Conservation (phyloP, 2,329 filamentous ascomycete species). For the Alternaria rosae region DNA sequence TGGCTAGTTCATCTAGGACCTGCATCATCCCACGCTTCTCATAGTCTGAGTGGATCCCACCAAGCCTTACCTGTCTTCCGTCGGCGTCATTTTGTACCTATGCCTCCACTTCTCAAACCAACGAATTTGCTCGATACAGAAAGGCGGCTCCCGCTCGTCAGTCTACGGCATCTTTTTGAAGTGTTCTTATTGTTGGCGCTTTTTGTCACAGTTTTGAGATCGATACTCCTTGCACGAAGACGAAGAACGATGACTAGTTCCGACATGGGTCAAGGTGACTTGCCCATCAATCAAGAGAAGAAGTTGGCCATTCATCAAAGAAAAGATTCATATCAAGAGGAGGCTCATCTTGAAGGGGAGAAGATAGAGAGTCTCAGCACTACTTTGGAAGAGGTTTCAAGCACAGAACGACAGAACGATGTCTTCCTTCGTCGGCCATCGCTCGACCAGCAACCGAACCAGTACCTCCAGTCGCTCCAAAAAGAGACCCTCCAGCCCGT, state of each 20-base stretch:
- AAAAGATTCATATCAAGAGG: slow-evolving; percentile 7
- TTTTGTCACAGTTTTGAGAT: slow-evolving; percentile 26
- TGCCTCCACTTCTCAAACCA: slow-evolving; percentile 40
- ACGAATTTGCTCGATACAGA: slow-evolving; percentile 23
- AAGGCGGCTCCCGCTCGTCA: slow-evolving; percentile 9
- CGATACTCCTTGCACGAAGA: slow-evolving; percentile 20
- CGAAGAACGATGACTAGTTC: slow-evolving; percentile 24
- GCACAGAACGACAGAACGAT: not conserved
- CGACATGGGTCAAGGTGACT: not conserved
- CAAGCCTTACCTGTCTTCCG: slow-evolving; percentile 20
- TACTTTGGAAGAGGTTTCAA: not conserved
- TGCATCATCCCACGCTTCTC: slow-evolving; percentile 38
- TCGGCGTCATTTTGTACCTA: slow-evolving; percentile 28
- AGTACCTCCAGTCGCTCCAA: slow-evolving; percentile 22
- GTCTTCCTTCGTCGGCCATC: not conserved
- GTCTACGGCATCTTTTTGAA: slow-evolving; percentile 17
- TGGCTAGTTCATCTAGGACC: slow-evolving; percentile 31
- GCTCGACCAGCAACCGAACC: slow-evolving; percentile 10
- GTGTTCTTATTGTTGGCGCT: slow-evolving; percentile 28
- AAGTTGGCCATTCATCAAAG: not conserved
- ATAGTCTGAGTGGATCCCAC: slow-evolving; percentile 25
- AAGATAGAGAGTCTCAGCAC: not conserved
- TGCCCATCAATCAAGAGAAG: not conserved
- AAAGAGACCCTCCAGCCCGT: slow-evolving; percentile 25
- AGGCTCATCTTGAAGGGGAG: not conserved